phyloP scores from a whole-genome alignment of 495 filamentous ascomycete species.

The Astrothelium macrocarpum region DNA sequence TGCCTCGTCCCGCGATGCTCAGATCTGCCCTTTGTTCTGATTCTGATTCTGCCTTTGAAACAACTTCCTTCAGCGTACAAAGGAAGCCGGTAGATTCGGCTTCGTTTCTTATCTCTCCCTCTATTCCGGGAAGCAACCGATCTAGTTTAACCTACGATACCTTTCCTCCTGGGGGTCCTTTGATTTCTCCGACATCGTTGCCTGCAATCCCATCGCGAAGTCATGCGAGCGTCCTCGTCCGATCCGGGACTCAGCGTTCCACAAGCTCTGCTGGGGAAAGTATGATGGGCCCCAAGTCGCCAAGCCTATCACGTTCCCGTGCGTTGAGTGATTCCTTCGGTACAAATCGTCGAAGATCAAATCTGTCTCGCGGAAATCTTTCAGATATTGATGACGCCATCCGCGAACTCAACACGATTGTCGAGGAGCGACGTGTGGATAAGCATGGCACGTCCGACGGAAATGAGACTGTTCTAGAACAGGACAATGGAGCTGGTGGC shows the following conservation, averaged over 20 bases:
- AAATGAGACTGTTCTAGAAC: background rate
- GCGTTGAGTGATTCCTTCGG: background rate
- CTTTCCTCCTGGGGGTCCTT: background rate
- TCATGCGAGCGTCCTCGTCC: background rate
- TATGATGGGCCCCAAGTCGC: background rate
- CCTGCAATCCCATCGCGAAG: background rate
- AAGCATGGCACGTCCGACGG: conserved; percentile 16
- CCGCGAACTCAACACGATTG: conserved; percentile 30
- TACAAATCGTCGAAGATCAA: background rate
- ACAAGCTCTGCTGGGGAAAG: background rate
- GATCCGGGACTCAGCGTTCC: background rate
- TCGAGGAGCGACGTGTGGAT: conserved; percentile 26
- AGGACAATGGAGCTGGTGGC: background rate
- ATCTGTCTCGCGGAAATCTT: conserved; percentile 3
- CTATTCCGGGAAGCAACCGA: background rate
- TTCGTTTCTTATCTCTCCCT: conserved; percentile 4
- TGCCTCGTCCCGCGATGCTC: conserved; percentile 1
- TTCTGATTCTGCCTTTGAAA: background rate
- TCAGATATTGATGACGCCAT: conserved; percentile 27
- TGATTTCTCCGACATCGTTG: background rate
- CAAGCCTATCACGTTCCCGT: background rate
- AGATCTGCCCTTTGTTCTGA: background rate
- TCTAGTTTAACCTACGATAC: background rate
- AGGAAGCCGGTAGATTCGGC: conserved; percentile 3
- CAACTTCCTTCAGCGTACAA: background rate